phyloP scores from a whole-genome alignment of 495 filamentous ascomycete genomes.

The Podospora sp. region DNA sequence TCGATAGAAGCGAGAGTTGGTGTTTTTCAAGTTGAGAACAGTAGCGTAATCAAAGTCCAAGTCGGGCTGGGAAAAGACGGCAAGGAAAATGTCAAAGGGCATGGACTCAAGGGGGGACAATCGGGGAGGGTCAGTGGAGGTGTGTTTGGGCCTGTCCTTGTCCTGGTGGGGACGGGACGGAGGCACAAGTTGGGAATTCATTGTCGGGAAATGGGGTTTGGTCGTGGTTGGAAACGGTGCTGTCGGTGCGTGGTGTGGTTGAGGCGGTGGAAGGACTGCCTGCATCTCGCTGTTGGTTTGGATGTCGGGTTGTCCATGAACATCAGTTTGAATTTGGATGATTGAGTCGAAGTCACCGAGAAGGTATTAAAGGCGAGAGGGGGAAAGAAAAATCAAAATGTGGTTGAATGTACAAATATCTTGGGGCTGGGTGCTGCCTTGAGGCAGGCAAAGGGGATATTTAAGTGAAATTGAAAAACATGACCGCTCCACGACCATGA shows the following conservation, averaged over 20 bases:
- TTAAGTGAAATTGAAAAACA: neutral
- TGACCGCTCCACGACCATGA: neutral
- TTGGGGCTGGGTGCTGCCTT: neutral
- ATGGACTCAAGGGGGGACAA: constrained; percentile 19
- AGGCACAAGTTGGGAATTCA: too few relatives aligned
- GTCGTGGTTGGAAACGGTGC: neutral
- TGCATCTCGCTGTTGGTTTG: neutral
- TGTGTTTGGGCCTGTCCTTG: neutral
- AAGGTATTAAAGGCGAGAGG: neutral
- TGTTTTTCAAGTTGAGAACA: constrained; percentile 10
- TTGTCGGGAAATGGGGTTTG: neutral
- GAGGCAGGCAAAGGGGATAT: neutral
- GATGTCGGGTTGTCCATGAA: neutral
- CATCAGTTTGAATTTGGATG: neutral
- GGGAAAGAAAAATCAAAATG: neutral
- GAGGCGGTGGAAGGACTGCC: neutral
- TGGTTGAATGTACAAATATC: neutral
- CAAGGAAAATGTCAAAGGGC: constrained; percentile 24
- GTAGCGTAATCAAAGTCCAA: constrained; percentile 14
- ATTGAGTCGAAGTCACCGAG: neutral
- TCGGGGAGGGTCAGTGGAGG: neutral
- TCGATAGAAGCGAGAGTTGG: constrained; percentile 12
- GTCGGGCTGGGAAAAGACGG: neutral
- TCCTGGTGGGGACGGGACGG: neutral
- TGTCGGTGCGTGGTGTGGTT: neutral